phyloP scores from a whole-genome alignment of 495 filamentous ascomycete species.

The Penicillium argentinense region DNA sequence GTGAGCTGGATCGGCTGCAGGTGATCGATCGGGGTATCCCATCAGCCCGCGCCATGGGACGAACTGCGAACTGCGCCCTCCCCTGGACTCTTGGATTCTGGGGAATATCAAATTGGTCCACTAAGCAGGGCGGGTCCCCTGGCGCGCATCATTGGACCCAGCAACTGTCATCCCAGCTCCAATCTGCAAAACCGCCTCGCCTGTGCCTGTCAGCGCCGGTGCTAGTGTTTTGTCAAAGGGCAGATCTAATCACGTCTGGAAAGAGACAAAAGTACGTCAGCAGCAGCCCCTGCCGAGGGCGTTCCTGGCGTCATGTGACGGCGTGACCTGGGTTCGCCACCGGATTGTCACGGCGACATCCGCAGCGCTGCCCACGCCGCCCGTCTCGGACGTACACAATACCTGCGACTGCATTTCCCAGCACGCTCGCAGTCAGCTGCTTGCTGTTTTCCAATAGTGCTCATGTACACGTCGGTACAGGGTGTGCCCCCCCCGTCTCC shows the following conservation, averaged over 20 bases:
- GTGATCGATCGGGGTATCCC: background rate
- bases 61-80: background rate
- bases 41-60: background rate
- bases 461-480: too few species aligned
- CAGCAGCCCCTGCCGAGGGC: constrained; percentile 19
- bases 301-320: constrained; percentile 26
- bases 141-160: constrained; percentile 16
- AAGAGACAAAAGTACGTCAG: constrained; percentile 8
- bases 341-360: constrained; percentile 1
- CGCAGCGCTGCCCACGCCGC: background rate
- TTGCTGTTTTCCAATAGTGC: too few species aligned
- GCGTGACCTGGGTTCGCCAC: constrained; percentile 17
- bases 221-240: too few species aligned
- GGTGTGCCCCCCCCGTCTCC: too few species aligned
- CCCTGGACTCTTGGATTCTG: constrained; percentile 2
- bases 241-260: background rate
- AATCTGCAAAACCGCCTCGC: too few species aligned
- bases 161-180: constrained; percentile 14
- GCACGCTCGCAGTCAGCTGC: too few species aligned
- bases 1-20: background rate
- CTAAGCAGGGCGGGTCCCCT: constrained; percentile 4
- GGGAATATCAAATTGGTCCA: constrained; percentile 5
- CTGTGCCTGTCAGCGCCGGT: too few species aligned
- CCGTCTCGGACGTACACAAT: too few species aligned
- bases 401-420: too few species aligned